Evolutionary conservation across 1,284 basidiomycete species (phyloP).

Genomic region (Sanghuangporus weigelae): DNA sequence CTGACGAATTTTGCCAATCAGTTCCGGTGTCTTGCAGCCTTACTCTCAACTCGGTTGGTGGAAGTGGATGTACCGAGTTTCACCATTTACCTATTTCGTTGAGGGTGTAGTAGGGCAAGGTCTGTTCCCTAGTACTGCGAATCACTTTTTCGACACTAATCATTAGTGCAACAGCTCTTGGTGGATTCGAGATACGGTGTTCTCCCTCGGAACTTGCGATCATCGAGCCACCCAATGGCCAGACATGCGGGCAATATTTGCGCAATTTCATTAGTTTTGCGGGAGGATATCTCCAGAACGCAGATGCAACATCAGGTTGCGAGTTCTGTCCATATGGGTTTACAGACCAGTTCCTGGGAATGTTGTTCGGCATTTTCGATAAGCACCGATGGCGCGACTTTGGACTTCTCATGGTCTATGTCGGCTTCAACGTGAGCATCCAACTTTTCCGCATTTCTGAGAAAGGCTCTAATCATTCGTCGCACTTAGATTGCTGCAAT

Average conservation of each 20-base stretch:
- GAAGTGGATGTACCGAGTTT: slow-evolving; percentile 19
- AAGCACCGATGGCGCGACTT: slow-evolving; percentile 46
- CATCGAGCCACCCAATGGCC: slow-evolving; percentile 52
- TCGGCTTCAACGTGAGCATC: slow-evolving; percentile 43
- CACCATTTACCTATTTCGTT: slow-evolving; percentile 37
- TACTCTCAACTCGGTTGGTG: slow-evolving; percentile 14
- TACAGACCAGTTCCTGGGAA: slow-evolving; percentile 38
- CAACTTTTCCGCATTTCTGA: neutral
- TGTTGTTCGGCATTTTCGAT: slow-evolving; percentile 44
- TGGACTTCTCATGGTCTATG: slow-evolving; percentile 41
- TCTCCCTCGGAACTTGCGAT: slow-evolving; percentile 45
- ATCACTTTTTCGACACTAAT: neutral
- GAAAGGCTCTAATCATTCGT: neutral
- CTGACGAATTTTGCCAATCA: neutral
- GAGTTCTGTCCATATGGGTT: slow-evolving; percentile 46
- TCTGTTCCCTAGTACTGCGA: neutral
- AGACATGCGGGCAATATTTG: slow-evolving; percentile 57
- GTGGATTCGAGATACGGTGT: slow-evolving; percentile 51
- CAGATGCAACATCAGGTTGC: slow-evolving; percentile 46
- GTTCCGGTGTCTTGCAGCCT: slow-evolving; percentile 14
- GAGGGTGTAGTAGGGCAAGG: slow-evolving; percentile 21
- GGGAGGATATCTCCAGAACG: slow-evolving; percentile 65
- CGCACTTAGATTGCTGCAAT: slow-evolving; percentile 26
- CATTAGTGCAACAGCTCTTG: slow-evolving; percentile 30
- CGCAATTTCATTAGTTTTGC: slow-evolving; percentile 42